Evolutionary conservation across 2,329 filamentous ascomycete genomes (phyloP).

Genomic region (Rhynchosporium graminicola): DNA sequence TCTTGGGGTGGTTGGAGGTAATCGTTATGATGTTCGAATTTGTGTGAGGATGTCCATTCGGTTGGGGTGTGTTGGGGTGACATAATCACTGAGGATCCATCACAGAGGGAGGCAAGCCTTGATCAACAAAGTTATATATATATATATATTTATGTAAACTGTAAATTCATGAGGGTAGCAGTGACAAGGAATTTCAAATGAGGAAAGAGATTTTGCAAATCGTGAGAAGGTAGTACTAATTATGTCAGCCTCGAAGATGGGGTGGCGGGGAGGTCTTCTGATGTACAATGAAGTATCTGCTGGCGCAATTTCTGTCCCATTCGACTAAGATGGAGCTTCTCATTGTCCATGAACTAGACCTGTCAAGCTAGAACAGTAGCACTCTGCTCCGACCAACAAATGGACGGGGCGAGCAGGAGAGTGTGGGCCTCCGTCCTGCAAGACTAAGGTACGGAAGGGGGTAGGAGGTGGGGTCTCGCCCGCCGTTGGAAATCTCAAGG

Average conservation of each 20-base stretch:
- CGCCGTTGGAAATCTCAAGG: too few species aligned
- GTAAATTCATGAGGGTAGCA: too few species aligned
- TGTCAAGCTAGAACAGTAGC: background rate
- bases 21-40: conserved; percentile 29
- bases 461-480: background rate
- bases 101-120: conserved; percentile 27
- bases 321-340: too few species aligned
- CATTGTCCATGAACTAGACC: background rate
- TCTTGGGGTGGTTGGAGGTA: conserved; percentile 32
- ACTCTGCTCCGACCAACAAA: background rate
- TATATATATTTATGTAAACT: too few species aligned
- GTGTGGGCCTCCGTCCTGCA: conserved; percentile 7
- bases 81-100: conserved; percentile 23
- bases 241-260: conserved; percentile 14
- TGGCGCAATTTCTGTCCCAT: background rate
- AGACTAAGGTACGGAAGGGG: background rate
- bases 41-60: conserved; percentile 19
- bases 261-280: background rate
- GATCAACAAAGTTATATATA: background rate
- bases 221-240: background rate
- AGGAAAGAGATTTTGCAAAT: background rate
- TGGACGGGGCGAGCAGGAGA: background rate
- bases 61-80: conserved; percentile 17
- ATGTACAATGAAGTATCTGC: too few species aligned
- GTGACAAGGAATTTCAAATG: too few species aligned